Base-by-base conservation (phyloP, 176 grass and related monocot genomes). In the Poa pratensis region DNA sequence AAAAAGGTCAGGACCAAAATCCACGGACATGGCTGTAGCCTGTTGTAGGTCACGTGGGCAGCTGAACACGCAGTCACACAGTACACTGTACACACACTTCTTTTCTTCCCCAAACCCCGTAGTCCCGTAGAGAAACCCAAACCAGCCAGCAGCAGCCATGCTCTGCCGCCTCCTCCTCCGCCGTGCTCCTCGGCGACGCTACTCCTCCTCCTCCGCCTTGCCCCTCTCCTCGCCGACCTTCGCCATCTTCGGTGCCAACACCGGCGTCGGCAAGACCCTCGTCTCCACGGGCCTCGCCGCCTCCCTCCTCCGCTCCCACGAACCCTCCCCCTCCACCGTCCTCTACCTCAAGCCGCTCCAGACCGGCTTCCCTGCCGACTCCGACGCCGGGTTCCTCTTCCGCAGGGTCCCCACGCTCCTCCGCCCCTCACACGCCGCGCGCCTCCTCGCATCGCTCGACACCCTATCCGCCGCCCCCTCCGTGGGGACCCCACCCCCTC, bases 211-310 rank as follows among this genome's bases (percentile, higher is more conserved):
- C 22, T 7, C 40, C 6, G 3, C 67, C 7, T 39, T 80, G 18
- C 80, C 82, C 61, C 91, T 95, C 42, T 81, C 85, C 48, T 76
- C 82, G 20, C 96, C 96, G 55, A 76, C 81, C 77, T 93, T 95
- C 74, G 65, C 87, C 55, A 30, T 98, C 7, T 98, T 89, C 85
- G 96, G 96, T 50, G 86, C 93, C 77, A 98, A 98, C 87, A 98
- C 96, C 3, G 96, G 87, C 82, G 91, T 98, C 42, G 96, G 96
- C 80, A 98, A 98, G 83, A 98, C 96, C 48, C 85, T 95, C 60
- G 91, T 95, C 54, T 98, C 91, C 72, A 82, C 93, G 28, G 96
- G 96, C 14, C 91, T 98, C 57, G 89, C 86, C 61, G 86, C 88
- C 34, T 85, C 93, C 30, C 75, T 94, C 26, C 85, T 95, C 80